Evolutionary conservation across 1,139 yeast genomes (phyloP).

Genomic region (Pichia sp.): DNA sequence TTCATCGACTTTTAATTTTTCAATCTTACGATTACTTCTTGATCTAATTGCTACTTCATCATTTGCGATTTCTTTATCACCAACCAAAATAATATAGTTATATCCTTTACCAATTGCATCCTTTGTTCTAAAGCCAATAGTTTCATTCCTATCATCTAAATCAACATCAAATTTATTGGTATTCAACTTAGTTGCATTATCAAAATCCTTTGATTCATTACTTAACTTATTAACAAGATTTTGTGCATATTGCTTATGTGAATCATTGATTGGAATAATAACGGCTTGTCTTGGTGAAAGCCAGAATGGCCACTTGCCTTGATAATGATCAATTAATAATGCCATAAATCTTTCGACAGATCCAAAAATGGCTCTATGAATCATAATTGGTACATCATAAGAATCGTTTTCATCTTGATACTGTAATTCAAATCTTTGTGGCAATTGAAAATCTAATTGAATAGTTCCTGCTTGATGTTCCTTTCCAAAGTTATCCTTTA

Average conservation of each 20-base stretch:
- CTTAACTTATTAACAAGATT: conserved; percentile 42
- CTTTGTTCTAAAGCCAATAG: conserved; percentile 74
- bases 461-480: conserved; percentile 98
- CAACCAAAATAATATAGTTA: conserved; percentile 74
- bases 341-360: conserved; percentile 91
- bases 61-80: conserved; percentile 70
- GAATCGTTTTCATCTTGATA: conserved; percentile 51
- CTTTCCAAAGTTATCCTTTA: conserved; percentile 85
- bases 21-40: conserved; percentile 47
- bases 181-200: conserved; percentile 44
- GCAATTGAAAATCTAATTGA: conserved; percentile 96
- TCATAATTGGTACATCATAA: conserved; percentile 70
- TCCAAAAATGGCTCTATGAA: conserved; percentile 94
- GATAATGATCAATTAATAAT: conserved; percentile 79
- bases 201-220: conserved; percentile 34
- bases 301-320: conserved; percentile 99
- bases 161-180: conserved; percentile 68
- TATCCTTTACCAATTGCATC: conserved; percentile 74
- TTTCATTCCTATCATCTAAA: conserved; percentile 64
- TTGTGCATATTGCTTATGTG: conserved; percentile 50
- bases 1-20: conserved; percentile 40
- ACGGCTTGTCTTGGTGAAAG: conserved; percentile 89
- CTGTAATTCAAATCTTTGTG: conserved; percentile 76
- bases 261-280: conserved; percentile 66
- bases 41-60: conserved; percentile 63